Evolutionary conservation across 805 yeast genomes (phyloP).

Genomic region (Lachancea sp.): DNA sequence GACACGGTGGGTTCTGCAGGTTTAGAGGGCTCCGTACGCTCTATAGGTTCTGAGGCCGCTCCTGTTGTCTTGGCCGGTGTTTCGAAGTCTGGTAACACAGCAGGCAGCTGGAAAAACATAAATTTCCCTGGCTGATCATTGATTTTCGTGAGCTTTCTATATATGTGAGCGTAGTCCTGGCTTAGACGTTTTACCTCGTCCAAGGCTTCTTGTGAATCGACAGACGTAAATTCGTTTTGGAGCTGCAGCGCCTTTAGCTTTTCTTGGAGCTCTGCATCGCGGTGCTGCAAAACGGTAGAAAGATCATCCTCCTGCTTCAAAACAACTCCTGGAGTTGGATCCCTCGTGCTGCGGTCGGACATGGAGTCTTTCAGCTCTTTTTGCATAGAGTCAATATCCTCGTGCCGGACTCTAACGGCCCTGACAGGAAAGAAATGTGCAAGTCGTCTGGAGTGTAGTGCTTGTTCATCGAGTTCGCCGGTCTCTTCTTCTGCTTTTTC

Average conservation of each 20-base stretch:
- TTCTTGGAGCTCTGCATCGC: conserved; percentile 24
- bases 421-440: conserved; percentile 58
- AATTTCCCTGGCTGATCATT: conserved; percentile 33
- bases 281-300: conserved; percentile 16
- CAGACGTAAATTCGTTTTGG: conserved; percentile 25
- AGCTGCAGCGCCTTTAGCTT: conserved; percentile 28
- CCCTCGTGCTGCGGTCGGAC: conserved; percentile 22
- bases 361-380: conserved; percentile 27
- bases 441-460: conserved; percentile 22
- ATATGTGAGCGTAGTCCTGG: conserved; percentile 38
- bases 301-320: neutral
- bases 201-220: conserved; percentile 31
- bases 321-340: conserved; percentile 23
- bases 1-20: no score
- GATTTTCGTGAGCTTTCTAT: conserved; percentile 23
- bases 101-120: conserved; percentile 37
- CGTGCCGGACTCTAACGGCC: conserved; percentile 49
- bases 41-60: no score
- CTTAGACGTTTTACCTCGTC: conserved; percentile 33
- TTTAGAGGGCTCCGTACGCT: conserved; percentile 1
- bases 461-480: conserved; percentile 24
- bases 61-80: no score
- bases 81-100: conserved; percentile 33
- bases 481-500: conserved; percentile 19
- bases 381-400: conserved; percentile 34